Evolutionary conservation across 306 rosid genomes (phyloP), one percentile per base, ranked within the genome.

Genomic region (Corylus heterophylla): DNA sequence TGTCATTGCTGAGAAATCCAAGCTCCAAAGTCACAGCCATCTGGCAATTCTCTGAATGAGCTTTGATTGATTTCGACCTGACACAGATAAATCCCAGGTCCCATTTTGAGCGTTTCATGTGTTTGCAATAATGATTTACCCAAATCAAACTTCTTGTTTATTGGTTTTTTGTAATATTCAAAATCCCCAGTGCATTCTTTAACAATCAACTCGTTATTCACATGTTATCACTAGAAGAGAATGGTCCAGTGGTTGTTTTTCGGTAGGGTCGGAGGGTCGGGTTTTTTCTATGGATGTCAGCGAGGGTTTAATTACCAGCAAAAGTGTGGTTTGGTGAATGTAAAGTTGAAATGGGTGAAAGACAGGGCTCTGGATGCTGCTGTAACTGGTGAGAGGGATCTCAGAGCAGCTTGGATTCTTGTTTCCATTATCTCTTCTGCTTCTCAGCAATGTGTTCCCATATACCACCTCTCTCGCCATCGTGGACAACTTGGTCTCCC

Each of bases 311-410:
- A 74, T 63, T 87, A 86, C 77, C 90, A 86, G 82, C 92, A 86
- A 58, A 89, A 61, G 76, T 82, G 87, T 80, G 47, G 75, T 89
- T 79, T 94, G 78, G 98, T 94, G 37, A 94, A 94, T 76, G 64
- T 94, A 68, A 92, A 87, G 71, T 80, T 94, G 83, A 94, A 94
- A 84, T 94, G 98, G 97, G 97, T 82, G 71, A 89, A 92, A 85
- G 98, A 94, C 80, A 83, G 84, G 63, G 82, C 86, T 67, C 79
- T 94, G 76, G 97, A 92, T 84, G 77, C 83, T 71, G 90, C 80
- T 47, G 98, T 92, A 55, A 58, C 86, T 18, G 84, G 87, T 63
- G 86, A 87, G 69, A 88, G 86, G 84, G 92, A 90, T 78, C 84
- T 94, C 79, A 94, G 85, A 82, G 97, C 97, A 47, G 95, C 90